Percentiles rank a stretch among this genome's conserved stretches.
These are phyloP conservation scores for Daucus carota DNA, from an alignment of 129 eudicot genomes.

Conservation along the genomic window DNA sequence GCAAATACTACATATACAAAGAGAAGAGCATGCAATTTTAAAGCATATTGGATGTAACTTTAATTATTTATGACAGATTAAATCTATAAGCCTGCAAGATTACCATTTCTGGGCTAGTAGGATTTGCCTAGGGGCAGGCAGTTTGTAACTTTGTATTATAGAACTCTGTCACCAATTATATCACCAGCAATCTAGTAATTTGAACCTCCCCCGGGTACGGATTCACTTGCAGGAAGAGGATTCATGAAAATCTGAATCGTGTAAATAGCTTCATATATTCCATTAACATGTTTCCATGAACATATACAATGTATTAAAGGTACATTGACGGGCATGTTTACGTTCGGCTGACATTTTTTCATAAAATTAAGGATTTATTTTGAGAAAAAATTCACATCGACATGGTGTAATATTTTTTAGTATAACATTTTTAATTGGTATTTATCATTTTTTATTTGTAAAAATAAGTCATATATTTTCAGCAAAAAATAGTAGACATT, in stretches of 20 bases:
- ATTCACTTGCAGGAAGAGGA: not conserved
- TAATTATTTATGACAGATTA: not conserved
- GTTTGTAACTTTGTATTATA: slow-evolving; percentile 1
- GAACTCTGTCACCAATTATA: slow-evolving; percentile 2
- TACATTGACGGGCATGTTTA: too few relatives aligned
- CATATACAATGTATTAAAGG: not conserved
- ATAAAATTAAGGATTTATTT: too few relatives aligned
- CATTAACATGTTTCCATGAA: not conserved
- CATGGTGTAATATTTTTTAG: too few relatives aligned
- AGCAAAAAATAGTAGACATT: too few relatives aligned
- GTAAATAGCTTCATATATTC: not conserved
- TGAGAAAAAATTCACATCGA: too few relatives aligned
- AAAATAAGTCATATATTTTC: too few relatives aligned
- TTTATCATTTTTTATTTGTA: too few relatives aligned
- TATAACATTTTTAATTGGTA: too few relatives aligned
- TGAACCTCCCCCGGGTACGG: not conserved
- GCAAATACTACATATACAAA: slow-evolving; percentile 1
- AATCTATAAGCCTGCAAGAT: not conserved
- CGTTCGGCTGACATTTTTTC: too few relatives aligned
- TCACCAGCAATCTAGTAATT: not conserved
- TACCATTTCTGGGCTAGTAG: not conserved
- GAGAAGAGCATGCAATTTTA: not conserved
- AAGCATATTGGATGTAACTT: not conserved
- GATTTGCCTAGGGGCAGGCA: not conserved
- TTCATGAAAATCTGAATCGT: not conserved